phyloP scores from a whole-genome alignment of 257 asterid species.

The Solanum gracilifrons region DNA sequence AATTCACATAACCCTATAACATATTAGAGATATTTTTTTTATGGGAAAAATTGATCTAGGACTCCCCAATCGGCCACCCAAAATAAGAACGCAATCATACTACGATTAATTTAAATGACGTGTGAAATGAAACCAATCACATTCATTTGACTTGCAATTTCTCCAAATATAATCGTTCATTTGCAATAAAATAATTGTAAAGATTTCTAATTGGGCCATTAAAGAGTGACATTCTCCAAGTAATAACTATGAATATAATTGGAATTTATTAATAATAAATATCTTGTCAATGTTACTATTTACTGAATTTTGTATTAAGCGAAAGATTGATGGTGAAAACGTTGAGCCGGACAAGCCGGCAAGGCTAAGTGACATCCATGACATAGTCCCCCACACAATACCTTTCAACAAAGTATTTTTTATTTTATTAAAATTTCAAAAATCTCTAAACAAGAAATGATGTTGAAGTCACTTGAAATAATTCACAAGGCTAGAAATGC shows the following conservation, averaged over 20 bases:
- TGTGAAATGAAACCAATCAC: background rate
- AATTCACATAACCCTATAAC: background rate
- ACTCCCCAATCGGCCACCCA: too few relatives aligned
- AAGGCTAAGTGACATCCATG: background rate
- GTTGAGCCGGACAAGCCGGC: background rate
- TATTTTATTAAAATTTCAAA: background rate
- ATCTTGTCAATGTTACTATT: background rate
- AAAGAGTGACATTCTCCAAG: background rate
- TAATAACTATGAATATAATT: background rate
- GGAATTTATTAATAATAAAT: background rate
- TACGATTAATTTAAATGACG: background rate
- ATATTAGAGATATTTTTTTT: background rate
- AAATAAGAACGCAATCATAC: too few relatives aligned
- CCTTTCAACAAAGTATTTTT: background rate
- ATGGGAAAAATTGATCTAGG: too few relatives aligned
- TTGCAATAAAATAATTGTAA: background rate
- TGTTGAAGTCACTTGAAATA: background rate
- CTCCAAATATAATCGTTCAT: background rate
- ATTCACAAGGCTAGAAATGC: too few relatives aligned
- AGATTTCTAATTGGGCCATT: background rate
- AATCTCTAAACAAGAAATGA: background rate
- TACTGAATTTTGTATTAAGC: background rate
- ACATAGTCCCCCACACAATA: background rate
- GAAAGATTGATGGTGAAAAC: background rate
- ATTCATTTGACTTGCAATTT: background rate